phyloP scores from a whole-genome alignment of 495 filamentous ascomycete species.

The Hypoxylon lenormandii region DNA sequence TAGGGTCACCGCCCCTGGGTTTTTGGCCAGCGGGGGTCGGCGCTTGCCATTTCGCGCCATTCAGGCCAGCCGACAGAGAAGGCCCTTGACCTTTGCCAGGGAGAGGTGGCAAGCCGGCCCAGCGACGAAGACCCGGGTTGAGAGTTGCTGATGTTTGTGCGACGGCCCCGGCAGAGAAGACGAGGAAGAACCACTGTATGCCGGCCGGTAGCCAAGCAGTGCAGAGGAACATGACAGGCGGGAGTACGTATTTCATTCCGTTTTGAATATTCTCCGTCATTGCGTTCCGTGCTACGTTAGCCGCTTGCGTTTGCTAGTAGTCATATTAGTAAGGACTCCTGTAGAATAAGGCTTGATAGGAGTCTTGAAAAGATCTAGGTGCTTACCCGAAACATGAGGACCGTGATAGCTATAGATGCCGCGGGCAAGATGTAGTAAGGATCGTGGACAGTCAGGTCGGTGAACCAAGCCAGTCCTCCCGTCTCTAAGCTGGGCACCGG shows the following conservation, averaged over 20 bases:
- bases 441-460: conserved; percentile 80
- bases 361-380: conserved; percentile 61
- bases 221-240: conserved; percentile 70
- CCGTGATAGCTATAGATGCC: conserved; percentile 52
- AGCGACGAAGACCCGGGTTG: conserved; percentile 60
- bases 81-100: conserved; percentile 4
- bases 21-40: conserved; percentile 34
- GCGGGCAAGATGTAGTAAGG: conserved; percentile 80
- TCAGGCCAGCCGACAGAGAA: conserved; percentile 7
- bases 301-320: conserved; percentile 51
- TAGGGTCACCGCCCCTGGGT: background rate
- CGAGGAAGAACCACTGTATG: conserved; percentile 78
- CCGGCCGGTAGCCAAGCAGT: conserved; percentile 73
- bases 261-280: conserved; percentile 60
- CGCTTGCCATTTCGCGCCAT: conserved; percentile 46
- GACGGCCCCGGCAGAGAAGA: conserved; percentile 66
- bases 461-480: conserved; percentile 80
- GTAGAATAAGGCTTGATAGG: background rate
- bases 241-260: conserved; percentile 68
- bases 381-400: conserved; percentile 65
- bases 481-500: conserved; percentile 81
- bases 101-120: conserved; percentile 65
- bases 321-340: conserved; percentile 9
- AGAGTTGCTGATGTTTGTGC: conserved; percentile 69
- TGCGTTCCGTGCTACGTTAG: conserved; percentile 44